A percentile compares a stretch with the other conserved stretches of the same genome.
These are phyloP conservation scores for Hapsidospora chrysogenum DNA, from an alignment of 495 filamentous ascomycete species.

Conservation along the genomic window DNA sequence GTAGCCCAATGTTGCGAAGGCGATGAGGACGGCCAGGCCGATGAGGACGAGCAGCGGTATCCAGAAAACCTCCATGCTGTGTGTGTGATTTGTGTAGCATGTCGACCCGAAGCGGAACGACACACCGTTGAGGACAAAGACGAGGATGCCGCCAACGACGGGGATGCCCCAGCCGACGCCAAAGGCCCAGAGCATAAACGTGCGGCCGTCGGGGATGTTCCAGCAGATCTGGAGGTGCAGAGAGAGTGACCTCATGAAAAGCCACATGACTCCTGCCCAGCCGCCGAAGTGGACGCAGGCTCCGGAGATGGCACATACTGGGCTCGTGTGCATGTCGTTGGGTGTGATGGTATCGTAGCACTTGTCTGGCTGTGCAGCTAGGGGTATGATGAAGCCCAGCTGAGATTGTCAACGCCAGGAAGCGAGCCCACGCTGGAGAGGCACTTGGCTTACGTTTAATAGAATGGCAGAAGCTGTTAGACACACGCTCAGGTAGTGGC, in stretches of 20 bases:
- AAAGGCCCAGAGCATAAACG: conserved; percentile 78
- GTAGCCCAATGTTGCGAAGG: conserved; percentile 71
- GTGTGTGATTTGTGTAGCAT: conserved; percentile 77
- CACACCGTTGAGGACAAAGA: conserved; percentile 75
- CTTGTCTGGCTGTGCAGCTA: conserved; percentile 60
- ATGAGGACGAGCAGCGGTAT: conserved; percentile 68
- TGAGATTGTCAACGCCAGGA: conserved; percentile 12
- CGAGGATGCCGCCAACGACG: conserved; percentile 50
- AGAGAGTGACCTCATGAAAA: conserved; percentile 75
- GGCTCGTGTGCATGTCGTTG: conserved; percentile 69
- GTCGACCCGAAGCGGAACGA: conserved; percentile 82
- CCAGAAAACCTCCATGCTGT: conserved; percentile 76
- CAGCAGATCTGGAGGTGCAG: conserved; percentile 96
- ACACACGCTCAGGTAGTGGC: conserved; percentile 83
- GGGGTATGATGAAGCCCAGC: conserved; percentile 81
- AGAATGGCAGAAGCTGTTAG: conserved; percentile 55
- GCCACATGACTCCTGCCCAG: conserved; percentile 68
- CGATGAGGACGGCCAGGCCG: conserved; percentile 58
- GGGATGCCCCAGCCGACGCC: conserved; percentile 70
- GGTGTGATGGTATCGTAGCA: conserved; percentile 86
- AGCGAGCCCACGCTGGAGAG: too few species aligned
- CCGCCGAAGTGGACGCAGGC: conserved; percentile 71
- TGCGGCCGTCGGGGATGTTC: conserved; percentile 77
- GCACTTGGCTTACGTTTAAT: conserved; percentile 49
- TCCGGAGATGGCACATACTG: conserved; percentile 76